Percentiles rank a stretch among this genome's conserved stretches.
Evolutionary conservation across 2,329 filamentous ascomycete genomes (phyloP).

Genomic region (Blastomyces parvus): DNA sequence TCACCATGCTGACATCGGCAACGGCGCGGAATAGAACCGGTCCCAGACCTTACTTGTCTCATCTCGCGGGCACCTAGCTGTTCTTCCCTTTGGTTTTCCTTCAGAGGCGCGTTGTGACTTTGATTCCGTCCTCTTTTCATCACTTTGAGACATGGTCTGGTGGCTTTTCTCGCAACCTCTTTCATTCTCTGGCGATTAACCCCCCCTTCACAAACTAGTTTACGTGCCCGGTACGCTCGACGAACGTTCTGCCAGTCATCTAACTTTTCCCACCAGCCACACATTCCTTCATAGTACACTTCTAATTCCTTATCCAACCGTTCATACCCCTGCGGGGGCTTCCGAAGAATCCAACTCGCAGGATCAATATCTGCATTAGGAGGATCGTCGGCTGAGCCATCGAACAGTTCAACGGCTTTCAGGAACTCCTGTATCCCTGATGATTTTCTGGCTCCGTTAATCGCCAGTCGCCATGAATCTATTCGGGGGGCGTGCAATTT

Average conservation of each 20-base stretch:
- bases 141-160: slow-evolving; percentile 14
- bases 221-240: slow-evolving; percentile 30
- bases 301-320: slow-evolving; percentile 29
- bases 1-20: neutral
- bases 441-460: slow-evolving; percentile 27
- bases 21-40: slow-evolving; percentile 9
- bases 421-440: slow-evolving; percentile 25
- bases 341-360: slow-evolving; percentile 33
- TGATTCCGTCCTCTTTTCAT: slow-evolving; percentile 11
- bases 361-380: slow-evolving; percentile 33
- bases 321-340: slow-evolving; percentile 31
- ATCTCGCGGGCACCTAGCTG: neutral
- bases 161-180: slow-evolving; percentile 21
- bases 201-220: slow-evolving; percentile 28
- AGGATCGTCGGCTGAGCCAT: slow-evolving; percentile 30
- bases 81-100: neutral
- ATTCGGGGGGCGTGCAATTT: slow-evolving; percentile 24
- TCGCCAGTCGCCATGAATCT: slow-evolving; percentile 32
- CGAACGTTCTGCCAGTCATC: slow-evolving; percentile 32
- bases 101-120: neutral
- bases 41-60: slow-evolving; percentile 10
- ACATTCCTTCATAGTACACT: slow-evolving; percentile 33
- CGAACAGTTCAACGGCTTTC: slow-evolving; percentile 26
- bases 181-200: slow-evolving; percentile 28
- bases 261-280: slow-evolving; percentile 33